Base-by-base conservation (phyloP, 805 yeast genomes). In the Starmerella tilneyi region DNA sequence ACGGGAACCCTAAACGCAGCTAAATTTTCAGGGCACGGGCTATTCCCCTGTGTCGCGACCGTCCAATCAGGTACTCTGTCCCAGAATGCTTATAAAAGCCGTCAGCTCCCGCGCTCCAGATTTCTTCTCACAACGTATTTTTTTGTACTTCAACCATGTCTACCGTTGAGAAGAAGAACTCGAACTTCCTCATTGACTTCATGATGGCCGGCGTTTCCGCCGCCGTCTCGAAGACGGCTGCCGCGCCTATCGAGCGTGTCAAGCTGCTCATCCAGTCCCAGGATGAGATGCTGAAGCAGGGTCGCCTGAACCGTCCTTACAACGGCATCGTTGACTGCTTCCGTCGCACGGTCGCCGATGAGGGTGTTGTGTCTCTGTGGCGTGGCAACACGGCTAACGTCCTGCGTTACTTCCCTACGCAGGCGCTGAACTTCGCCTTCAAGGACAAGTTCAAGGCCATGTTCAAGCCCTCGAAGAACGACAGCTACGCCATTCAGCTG, bases 321-420 rank as follows among this genome's bases (percentile, higher is more conserved):
- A 77, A 71, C 58, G 95, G 95, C 81, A 84, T 85, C 54, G 72
- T 58, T 53, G 94, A 85, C 65, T 83, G 94, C 76, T 85, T 85
- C 89, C 76, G 66, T 64, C 82, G 94, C 77, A 85, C 95, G 60
- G 79, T 86, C 58, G 79, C 81, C 61, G 82, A 80, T 61, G 95
- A 85, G 75, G 95, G 95, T 79, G 65, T 81, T 54, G 74, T 71
- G 58, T 74, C 94, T 54, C 81, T 84, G 86, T 84, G 94, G 94
- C 85, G 94, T 81, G 95, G 95, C 80, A 84, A 84, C 85, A 82
- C 94, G 56, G 95, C 95, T 63, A 84, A 84, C 74, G 94, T 84
- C 66, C 79, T 84, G 73, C 81, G 94, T 78, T 84, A 85, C 79
- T 84, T 84, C 94, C 95, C 95, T 72, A 85, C 94, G 66, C 94